A percentile compares a stretch with the other conserved stretches of the same genome.
Evolutionary conservation across 495 filamentous ascomycete genomes (phyloP).

Genomic region (Penicillium antarcticum): DNA sequence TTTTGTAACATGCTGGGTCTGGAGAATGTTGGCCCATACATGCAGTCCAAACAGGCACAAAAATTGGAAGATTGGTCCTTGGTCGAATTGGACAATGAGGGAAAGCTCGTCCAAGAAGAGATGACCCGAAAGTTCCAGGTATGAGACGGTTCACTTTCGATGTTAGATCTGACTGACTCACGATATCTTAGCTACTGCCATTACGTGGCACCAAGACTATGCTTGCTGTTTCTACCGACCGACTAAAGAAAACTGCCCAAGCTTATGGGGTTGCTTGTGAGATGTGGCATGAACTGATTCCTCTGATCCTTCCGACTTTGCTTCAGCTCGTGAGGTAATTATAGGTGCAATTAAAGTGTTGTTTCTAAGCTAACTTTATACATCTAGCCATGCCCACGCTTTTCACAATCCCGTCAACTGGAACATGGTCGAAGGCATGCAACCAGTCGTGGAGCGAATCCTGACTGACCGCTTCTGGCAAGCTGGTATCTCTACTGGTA

Average conservation of each 20-base stretch:
- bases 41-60: slow-evolving; percentile 68
- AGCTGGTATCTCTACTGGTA: slow-evolving; percentile 92
- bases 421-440: slow-evolving; percentile 78
- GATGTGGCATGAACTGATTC: slow-evolving; percentile 81
- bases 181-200: slow-evolving; percentile 58
- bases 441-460: slow-evolving; percentile 71
- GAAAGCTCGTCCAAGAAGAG: slow-evolving; percentile 70
- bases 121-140: slow-evolving; percentile 67
- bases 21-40: slow-evolving; percentile 74
- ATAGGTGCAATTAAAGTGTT: not conserved
- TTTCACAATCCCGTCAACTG: slow-evolving; percentile 87
- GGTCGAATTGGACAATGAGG: slow-evolving; percentile 71
- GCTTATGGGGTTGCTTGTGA: slow-evolving; percentile 67
- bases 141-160: slow-evolving; percentile 4
- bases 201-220: slow-evolving; percentile 85
- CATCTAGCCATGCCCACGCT: slow-evolving; percentile 77
- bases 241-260: slow-evolving; percentile 64
- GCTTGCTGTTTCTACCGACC: slow-evolving; percentile 85
- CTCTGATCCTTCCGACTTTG: slow-evolving; percentile 78
- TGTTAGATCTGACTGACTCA: slow-evolving; percentile 4
- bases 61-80: slow-evolving; percentile 79
- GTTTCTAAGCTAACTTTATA: slow-evolving; percentile 5
- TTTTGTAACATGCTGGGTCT: slow-evolving; percentile 81
- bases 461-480: slow-evolving; percentile 98
- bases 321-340: slow-evolving; percentile 76